Conservation (phyloP, 2,329 filamentous ascomycete species). For the Verticillium nonalfalfae region DNA sequence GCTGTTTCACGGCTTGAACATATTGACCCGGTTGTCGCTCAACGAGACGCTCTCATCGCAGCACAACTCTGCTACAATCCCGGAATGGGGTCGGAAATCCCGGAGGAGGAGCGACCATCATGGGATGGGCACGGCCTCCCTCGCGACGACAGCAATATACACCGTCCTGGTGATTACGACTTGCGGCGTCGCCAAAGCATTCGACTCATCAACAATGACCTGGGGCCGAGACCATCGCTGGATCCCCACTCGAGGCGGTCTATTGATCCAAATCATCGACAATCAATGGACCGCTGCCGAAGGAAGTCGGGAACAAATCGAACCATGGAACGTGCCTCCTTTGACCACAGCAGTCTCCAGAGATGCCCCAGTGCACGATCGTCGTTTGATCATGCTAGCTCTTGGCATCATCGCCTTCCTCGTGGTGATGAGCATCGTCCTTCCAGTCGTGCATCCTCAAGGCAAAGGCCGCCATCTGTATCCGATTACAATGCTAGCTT, state of each 20-base stretch:
- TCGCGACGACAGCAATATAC: constrained; percentile 16
- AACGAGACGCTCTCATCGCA: constrained; percentile 56
- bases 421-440: background rate
- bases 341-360: background rate
- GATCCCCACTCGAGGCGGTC: background rate
- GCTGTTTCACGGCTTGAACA: constrained; percentile 36
- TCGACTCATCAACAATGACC: constrained; percentile 36
- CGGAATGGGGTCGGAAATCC: constrained; percentile 34
- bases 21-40: constrained; percentile 41
- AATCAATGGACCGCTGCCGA: background rate
- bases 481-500: constrained; percentile 3
- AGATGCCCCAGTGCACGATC: background rate
- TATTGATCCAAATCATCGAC: background rate
- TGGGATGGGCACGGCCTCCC: background rate
- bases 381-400: background rate
- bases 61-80: constrained; percentile 54
- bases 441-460: background rate
- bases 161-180: constrained; percentile 6
- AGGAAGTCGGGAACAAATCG: background rate
- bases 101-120: constrained; percentile 21
- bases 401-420: constrained; percentile 1
- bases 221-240: background rate
- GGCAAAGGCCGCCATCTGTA: background rate
- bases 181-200: constrained; percentile 47
- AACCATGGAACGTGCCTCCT: background rate